Percentiles rank a stretch among this genome's conserved stretches.
These are phyloP conservation scores for Tephrocybe sp. DNA, from an alignment of 768 basidiomycete genomes.

Conservation along the genomic window DNA sequence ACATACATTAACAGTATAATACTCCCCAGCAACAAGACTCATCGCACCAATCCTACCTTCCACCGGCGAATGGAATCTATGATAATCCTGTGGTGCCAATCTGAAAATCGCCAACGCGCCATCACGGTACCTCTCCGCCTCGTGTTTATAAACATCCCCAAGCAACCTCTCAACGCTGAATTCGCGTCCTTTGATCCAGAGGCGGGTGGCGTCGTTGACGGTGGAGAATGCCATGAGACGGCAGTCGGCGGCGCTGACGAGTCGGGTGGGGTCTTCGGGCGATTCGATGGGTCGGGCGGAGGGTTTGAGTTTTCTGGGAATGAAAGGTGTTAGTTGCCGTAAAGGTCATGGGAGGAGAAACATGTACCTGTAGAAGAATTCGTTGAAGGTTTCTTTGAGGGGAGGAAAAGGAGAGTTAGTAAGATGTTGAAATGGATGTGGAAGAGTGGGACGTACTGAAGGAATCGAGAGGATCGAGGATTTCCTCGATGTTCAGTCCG, in stretches of 20 bases:
- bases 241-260: conserved; percentile 93
- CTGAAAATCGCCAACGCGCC: conserved; percentile 90
- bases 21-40: conserved; percentile 84
- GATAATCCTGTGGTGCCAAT: conserved; percentile 92
- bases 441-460: conserved; percentile 59
- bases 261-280: conserved; percentile 69
- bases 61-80: conserved; percentile 88
- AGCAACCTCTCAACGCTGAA: conserved; percentile 80
- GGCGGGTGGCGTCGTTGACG: conserved; percentile 75
- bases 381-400: conserved; percentile 94
- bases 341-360: not conserved
- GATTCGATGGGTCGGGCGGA: conserved; percentile 72
- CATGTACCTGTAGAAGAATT: conserved; percentile 83
- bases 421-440: not conserved
- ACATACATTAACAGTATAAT: conserved; percentile 91
- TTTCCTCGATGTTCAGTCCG: conserved; percentile 76
- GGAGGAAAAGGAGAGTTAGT: not conserved
- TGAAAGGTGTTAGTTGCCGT: conserved; percentile 6
- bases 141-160: conserved; percentile 70
- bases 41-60: conserved; percentile 82
- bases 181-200: conserved; percentile 98
- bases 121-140: conserved; percentile 68
- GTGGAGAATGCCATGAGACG: conserved; percentile 94
- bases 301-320: conserved; percentile 83
- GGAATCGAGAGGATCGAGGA: conserved; percentile 75